Base-by-base conservation (phyloP, 2,329 filamentous ascomycete genomes). In the Beauveria caledonica region DNA sequence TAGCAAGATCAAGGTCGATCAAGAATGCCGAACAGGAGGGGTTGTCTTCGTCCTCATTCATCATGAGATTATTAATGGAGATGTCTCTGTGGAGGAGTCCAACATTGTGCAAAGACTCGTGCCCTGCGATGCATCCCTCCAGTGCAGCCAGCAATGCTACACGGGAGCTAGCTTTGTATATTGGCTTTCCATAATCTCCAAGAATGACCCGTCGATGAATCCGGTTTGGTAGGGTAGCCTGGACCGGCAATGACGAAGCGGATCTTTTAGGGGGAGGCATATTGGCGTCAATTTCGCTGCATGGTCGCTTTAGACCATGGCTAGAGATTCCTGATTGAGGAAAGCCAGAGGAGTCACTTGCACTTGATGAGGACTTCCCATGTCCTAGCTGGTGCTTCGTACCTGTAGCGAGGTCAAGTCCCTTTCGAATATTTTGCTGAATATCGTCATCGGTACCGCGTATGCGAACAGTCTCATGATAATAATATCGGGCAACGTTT, bases 31-130 rank as follows among this genome's bases (percentile, higher is more conserved):
- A 5, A 3, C 15, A 23, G n/a, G 42, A 45, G 1, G 42, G 42
- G 63, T 76, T 75, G 0, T 70, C 60, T 17, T 69, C 56, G 10
- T 79, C 72, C 62, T 79, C 70, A 63, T 79, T 78, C 3, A 81
- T 71, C 65, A 80, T 74, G 10, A 80, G 70, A 62, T 80, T 80
- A 49, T 74, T 72, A 27, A 74, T 69, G 1, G 75, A 79, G 40
- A 80, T 74, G 61, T 80, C 74, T 64, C 74, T 63, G 49, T 79
- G 71, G 46, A 79, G 69, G 49, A 79, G 63, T 60, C 73, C 71
- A 27, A 70, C 69, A 51, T 69, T 64, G 39, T 69, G 65, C 25
- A 73, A 66, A 23, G 71, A 76, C 63, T 75, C 64, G 59, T 77
- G 68, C 2, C 72, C 73, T 62, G 71, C 42, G 63, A 78, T 74